Evolutionary conservation across 805 yeast species (phyloP).

Genomic region (Saccharomycopsis synnaedendra): DNA sequence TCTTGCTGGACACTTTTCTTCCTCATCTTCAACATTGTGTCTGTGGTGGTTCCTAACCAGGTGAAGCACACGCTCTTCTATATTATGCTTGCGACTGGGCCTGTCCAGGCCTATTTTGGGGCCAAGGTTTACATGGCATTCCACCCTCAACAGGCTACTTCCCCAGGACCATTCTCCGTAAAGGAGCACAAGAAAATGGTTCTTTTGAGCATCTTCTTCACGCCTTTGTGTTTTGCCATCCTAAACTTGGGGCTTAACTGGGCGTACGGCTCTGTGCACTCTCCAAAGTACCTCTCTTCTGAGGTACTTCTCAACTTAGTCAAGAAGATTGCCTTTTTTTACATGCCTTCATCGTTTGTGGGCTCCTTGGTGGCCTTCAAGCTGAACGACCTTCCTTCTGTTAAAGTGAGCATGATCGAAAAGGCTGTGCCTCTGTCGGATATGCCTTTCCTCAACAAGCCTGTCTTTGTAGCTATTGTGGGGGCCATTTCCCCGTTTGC

Average conservation of each 20-base stretch:
- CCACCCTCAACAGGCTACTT: not conserved
- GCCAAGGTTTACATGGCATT: slow-evolving; percentile 9
- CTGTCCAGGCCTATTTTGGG: slow-evolving; percentile 15
- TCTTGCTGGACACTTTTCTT: not conserved
- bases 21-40: slow-evolving; percentile 3
- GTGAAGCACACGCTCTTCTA: slow-evolving; percentile 6
- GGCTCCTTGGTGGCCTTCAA: slow-evolving; percentile 15
- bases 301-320: not conserved
- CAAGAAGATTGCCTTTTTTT: slow-evolving; percentile 11
- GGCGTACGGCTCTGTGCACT: slow-evolving; percentile 18
- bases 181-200: slow-evolving; percentile 2
- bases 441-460: slow-evolving; percentile 20
- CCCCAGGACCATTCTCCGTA: not conserved
- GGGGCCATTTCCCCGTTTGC: slow-evolving; percentile 23
- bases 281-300: slow-evolving; percentile 18
- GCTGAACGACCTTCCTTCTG: not conserved
- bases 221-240: slow-evolving; percentile 17
- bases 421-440: slow-evolving; percentile 17
- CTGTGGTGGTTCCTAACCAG: slow-evolving; percentile 4
- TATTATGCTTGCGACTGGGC: not conserved
- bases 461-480: slow-evolving; percentile 19
- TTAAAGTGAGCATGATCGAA: slow-evolving; percentile 17
- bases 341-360: slow-evolving; percentile 9
- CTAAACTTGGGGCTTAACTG: slow-evolving; percentile 15
- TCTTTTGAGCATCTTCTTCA: slow-evolving; percentile 16